Conservation (phyloP, 2,329 filamentous ascomycete species). For the Aspergillus terreus region DNA sequence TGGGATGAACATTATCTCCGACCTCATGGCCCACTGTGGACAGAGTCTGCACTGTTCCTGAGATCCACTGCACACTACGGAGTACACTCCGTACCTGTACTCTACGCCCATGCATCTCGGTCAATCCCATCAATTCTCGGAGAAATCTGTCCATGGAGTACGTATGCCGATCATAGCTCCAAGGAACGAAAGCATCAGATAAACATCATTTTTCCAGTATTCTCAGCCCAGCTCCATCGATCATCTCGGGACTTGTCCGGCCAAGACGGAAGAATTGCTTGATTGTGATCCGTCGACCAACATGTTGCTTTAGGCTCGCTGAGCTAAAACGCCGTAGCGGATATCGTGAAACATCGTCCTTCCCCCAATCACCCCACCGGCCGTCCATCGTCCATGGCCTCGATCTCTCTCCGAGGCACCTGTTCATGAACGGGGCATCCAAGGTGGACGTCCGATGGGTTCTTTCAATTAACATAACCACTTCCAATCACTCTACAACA, state of each 20-base stretch:
- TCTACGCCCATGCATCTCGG: neutral
- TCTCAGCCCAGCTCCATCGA: neutral
- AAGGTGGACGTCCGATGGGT: neutral
- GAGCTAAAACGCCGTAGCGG: constrained; percentile 4
- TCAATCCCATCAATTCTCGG: no score
- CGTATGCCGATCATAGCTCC: neutral
- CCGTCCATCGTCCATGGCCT: neutral
- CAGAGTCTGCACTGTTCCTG: neutral
- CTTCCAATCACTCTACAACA: neutral
- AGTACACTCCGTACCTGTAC: no score
- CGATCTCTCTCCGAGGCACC: neutral
- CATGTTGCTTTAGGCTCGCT: neutral
- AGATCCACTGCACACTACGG: neutral
- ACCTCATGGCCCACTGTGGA: neutral
- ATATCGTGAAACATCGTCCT: constrained; percentile 5
- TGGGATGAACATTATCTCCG: neutral
- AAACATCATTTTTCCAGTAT: neutral
- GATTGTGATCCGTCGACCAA: neutral
- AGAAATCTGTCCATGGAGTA: no score
- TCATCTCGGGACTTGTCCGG: constrained; percentile 1
- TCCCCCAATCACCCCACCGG: neutral
- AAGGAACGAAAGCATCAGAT: neutral
- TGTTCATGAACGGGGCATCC: neutral
- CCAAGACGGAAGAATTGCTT: constrained; percentile 8
- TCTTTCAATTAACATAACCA: neutral